Conservation (phyloP, 108 stramenopile genomes). For the Cyclotella sp. region DNA sequence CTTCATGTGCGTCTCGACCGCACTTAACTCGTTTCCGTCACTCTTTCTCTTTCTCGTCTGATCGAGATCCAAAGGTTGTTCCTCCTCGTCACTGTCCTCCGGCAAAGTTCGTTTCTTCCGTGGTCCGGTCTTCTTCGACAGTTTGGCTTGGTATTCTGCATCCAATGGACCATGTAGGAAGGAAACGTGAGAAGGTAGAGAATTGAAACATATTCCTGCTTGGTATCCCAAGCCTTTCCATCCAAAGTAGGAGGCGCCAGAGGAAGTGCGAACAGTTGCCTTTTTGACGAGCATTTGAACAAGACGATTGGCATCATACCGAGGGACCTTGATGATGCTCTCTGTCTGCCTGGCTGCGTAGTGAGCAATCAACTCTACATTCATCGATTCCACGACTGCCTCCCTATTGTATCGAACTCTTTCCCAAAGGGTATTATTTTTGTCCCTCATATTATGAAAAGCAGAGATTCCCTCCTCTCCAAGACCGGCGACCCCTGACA, state of each 20-base stretch:
- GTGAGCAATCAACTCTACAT: slow-evolving; percentile 70
- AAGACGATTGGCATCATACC: slow-evolving; percentile 79
- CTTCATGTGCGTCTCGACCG: slow-evolving; percentile 69
- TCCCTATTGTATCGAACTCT: slow-evolving; percentile 80
- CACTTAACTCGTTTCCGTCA: slow-evolving; percentile 72
- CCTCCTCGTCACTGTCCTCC: slow-evolving; percentile 57
- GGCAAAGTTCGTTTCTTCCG: slow-evolving; percentile 13
- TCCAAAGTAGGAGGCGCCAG: slow-evolving; percentile 60
- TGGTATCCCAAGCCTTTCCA: slow-evolving; percentile 73
- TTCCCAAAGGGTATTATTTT: slow-evolving; percentile 79
- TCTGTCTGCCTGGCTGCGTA: slow-evolving; percentile 73
- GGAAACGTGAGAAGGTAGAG: slow-evolving; percentile 66
- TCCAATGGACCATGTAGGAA: slow-evolving; percentile 80
- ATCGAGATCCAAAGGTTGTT: slow-evolving; percentile 63
- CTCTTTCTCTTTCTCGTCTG: slow-evolving; percentile 39
- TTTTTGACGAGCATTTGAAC: slow-evolving; percentile 60
- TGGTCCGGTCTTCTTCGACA: slow-evolving; percentile 57
- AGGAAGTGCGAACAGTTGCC: slow-evolving; percentile 36
- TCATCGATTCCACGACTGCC: slow-evolving; percentile 88
- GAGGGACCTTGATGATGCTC: slow-evolving; percentile 76
- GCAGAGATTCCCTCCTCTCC: slow-evolving; percentile 29
- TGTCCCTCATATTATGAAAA: slow-evolving; percentile 41
- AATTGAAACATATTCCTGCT: slow-evolving; percentile 81
- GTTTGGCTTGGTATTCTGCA: slow-evolving; percentile 52
- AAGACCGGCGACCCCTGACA: slow-evolving; percentile 5